Percentiles rank a stretch among this genome's conserved stretches.
Conservation (phyloP, 2,329 filamentous ascomycete genomes). For the Alternaria metachromatica region DNA sequence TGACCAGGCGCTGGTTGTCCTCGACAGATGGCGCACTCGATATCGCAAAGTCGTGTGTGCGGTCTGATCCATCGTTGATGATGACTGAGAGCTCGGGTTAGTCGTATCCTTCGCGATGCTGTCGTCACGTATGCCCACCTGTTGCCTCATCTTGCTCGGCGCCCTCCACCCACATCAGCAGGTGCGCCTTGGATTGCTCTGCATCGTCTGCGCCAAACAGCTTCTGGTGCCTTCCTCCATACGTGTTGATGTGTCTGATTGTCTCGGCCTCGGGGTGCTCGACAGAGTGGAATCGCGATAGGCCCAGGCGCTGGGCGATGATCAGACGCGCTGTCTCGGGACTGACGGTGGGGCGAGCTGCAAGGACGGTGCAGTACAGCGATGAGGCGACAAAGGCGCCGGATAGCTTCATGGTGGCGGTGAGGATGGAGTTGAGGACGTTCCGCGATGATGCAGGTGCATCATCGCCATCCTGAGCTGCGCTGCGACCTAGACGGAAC, state of each 20-base stretch:
- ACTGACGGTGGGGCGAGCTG: constrained; percentile 42
- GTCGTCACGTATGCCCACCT: constrained; percentile 32
- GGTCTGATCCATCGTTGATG: constrained; percentile 23
- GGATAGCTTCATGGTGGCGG: constrained; percentile 55
- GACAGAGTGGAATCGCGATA: constrained; percentile 57
- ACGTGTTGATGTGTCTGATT: constrained; percentile 56
- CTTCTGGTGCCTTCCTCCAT: constrained; percentile 49
- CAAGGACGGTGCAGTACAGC: constrained; percentile 46
- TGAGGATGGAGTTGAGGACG: constrained; percentile 25
- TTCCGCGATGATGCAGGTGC: constrained; percentile 27
- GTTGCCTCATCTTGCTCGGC: constrained; percentile 40
- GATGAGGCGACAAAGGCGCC: constrained; percentile 49
- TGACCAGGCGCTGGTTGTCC: constrained; percentile 45
- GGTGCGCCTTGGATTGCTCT: constrained; percentile 30
- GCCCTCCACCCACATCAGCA: constrained; percentile 52
- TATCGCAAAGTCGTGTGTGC: constrained; percentile 40
- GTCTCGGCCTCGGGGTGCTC: constrained; percentile 49
- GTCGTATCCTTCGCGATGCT: constrained; percentile 1
- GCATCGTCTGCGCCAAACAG: constrained; percentile 48
- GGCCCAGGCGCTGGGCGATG: constrained; percentile 58
- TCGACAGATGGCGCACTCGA: constrained; percentile 38
- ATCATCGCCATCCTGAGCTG: constrained; percentile 4
- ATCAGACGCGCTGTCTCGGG: constrained; percentile 58
- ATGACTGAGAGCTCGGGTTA: constrained; percentile 34
- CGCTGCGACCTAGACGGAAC: constrained; percentile 15